Evolutionary conservation across 129 eudicot species (phyloP).

Genomic region (Helianthus tuberosus): DNA sequence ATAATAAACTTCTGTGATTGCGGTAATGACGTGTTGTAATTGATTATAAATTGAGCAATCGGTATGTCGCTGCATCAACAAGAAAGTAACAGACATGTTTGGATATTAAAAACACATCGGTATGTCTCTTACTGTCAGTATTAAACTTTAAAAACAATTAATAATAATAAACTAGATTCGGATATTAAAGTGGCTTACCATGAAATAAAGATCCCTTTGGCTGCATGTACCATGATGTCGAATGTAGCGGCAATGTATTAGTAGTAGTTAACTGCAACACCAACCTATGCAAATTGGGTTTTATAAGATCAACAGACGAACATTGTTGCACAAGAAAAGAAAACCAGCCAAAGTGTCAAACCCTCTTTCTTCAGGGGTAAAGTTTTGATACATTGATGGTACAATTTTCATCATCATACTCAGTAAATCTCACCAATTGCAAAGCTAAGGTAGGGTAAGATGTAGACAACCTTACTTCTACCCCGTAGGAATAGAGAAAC

Average conservation of each 20-base stretch:
- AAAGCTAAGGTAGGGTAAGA: no score
- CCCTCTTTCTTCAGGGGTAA: neutral
- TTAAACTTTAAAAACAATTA: no score
- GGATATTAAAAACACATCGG: no score
- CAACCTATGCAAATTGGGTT: constrained; percentile 16
- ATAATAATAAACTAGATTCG: no score
- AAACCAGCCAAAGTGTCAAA: neutral
- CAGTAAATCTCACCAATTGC: no score
- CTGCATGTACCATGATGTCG: constrained; percentile 72
- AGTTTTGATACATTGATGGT: neutral
- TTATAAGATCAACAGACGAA: neutral
- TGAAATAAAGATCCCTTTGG: constrained; percentile 71
- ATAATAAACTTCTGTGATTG: constrained; percentile 78
- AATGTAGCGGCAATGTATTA: constrained; percentile 20
- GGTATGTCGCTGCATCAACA: constrained; percentile 77
- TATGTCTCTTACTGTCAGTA: no score
- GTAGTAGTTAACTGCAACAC: constrained; percentile 33
- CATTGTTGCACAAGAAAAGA: no score
- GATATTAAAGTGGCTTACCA: constrained; percentile 48
- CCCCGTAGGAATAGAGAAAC: no score
- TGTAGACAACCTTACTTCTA: no score
- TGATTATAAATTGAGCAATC: constrained; percentile 91
- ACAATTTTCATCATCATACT: no score
- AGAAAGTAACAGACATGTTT: neutral
- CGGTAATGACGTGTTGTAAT: constrained; percentile 65